These are phyloP conservation scores for Candida sithepensis DNA, from an alignment of 805 yeast genomes.

Conservation along the genomic window DNA sequence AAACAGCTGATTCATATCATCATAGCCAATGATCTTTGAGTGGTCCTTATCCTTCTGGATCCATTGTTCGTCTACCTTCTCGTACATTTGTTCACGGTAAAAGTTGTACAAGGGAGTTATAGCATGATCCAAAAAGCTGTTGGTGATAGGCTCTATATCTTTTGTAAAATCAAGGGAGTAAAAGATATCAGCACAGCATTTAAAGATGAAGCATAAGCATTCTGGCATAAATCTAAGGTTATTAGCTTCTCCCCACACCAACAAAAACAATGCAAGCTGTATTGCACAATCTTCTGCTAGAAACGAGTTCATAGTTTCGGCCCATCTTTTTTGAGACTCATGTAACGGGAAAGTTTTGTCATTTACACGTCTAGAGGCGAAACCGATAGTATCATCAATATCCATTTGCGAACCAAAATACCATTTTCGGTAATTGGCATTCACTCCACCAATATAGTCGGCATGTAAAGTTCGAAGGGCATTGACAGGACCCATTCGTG, in stretches of 20 bases:
- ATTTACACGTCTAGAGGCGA: constrained; percentile 25
- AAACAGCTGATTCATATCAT: constrained; percentile 83
- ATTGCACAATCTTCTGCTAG: constrained; percentile 51
- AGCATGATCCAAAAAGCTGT: constrained; percentile 57
- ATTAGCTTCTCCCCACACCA: constrained; percentile 91
- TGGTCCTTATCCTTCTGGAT: constrained; percentile 60
- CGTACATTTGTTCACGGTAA: constrained; percentile 53
- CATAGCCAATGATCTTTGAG: constrained; percentile 72
- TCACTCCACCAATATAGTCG: constrained; percentile 70
- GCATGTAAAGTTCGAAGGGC: constrained; percentile 65
- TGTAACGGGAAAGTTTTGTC: constrained; percentile 28
- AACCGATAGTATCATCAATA: constrained; percentile 46
- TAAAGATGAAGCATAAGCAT: constrained; percentile 78
- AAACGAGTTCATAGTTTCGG: constrained; percentile 43
- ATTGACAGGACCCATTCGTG: constrained; percentile 52
- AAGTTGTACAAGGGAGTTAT: constrained; percentile 73
- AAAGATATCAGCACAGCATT: constrained; percentile 70
- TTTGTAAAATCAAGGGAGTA: constrained; percentile 43
- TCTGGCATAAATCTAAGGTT: constrained; percentile 87
- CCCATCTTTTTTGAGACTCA: constrained; percentile 51
- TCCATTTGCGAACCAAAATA: constrained; percentile 73
- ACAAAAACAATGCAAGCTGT: constrained; percentile 65
- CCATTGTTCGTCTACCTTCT: constrained; percentile 39
- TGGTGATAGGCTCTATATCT: constrained; percentile 27
- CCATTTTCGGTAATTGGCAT: constrained; percentile 72